These are phyloP conservation scores for Cordyceps militaris DNA, from an alignment of 2,329 filamentous ascomycete species.

Conservation along the genomic window DNA sequence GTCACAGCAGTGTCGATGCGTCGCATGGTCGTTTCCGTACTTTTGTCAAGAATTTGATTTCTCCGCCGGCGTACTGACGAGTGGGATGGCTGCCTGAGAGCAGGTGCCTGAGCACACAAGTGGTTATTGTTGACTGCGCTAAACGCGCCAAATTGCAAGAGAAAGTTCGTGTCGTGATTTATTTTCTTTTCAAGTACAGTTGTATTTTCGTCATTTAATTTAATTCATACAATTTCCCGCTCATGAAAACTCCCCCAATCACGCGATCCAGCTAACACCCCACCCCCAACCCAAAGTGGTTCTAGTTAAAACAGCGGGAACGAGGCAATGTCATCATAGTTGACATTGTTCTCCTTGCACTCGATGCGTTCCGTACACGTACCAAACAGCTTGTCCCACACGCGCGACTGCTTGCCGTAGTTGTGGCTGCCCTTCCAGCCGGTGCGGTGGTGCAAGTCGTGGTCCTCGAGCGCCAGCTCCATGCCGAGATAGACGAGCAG, in stretches of 20 bases:
- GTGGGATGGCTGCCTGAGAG: neutral
- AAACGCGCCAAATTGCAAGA: neutral
- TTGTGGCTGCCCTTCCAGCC: conserved; percentile 23
- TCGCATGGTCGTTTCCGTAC: conserved; percentile 12
- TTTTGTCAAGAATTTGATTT: conserved; percentile 14
- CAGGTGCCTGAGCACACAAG: too few relatives aligned
- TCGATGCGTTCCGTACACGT: conserved; percentile 1
- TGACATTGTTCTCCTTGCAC: conserved; percentile 6
- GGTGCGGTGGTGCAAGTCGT: conserved; percentile 32
- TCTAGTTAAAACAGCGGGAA: conserved; percentile 6
- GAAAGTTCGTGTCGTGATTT: too few relatives aligned
- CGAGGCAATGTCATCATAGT: conserved; percentile 7
- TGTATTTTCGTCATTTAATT: too few relatives aligned
- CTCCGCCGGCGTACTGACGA: conserved; percentile 11
- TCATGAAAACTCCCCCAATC: too few relatives aligned
- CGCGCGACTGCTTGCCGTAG: conserved; percentile 9
- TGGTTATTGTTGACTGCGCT: neutral
- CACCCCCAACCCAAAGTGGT: too few relatives aligned
- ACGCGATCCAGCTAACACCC: too few relatives aligned
- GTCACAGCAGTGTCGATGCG: conserved; percentile 11
- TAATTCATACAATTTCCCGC: too few relatives aligned
- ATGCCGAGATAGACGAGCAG: conserved; percentile 25
- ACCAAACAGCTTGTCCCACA: conserved; percentile 4
- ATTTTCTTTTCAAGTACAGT: too few relatives aligned
- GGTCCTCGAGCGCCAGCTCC: conserved; percentile 36